A percentile compares a stretch with the other conserved stretches of the same genome.
phyloP scores from a whole-genome alignment of 2,329 filamentous ascomycete genomes.

The Aspergillus luchuensis region DNA sequence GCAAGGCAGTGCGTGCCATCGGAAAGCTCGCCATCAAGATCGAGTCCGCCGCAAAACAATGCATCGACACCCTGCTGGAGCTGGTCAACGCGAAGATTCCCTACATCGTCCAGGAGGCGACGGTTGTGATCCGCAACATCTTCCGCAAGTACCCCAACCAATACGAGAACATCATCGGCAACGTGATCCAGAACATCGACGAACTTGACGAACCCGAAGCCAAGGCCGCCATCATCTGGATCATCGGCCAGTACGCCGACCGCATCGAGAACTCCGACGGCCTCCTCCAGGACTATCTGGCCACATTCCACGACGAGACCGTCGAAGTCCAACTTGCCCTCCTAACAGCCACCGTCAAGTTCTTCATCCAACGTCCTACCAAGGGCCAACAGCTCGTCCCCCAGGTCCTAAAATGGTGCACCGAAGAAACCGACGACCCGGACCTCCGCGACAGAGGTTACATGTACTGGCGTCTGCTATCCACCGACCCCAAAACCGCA shows the following conservation, averaged over 20 bases:
- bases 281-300: conserved; percentile 90
- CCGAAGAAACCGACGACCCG: conserved; percentile 98
- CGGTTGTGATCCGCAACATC: conserved; percentile 97
- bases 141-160: conserved; percentile 99
- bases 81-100: conserved; percentile 97
- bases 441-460: conserved; percentile 94
- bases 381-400: conserved; percentile 93
- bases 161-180: conserved; percentile 96
- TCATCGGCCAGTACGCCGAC: conserved; percentile 96
- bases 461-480: conserved; percentile 98
- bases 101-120: conserved; percentile 98
- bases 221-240: conserved; percentile 98
- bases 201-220: conserved; percentile 96
- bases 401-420: conserved; percentile 96
- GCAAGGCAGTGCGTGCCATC: conserved; percentile 95
- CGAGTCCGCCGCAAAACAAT: conserved; percentile 84
- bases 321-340: conserved; percentile 94
- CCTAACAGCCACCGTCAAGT: conserved; percentile 92
- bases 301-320: conserved; percentile 89
- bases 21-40: conserved; percentile 99
- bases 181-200: conserved; percentile 92
- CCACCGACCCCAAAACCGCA: conserved; percentile 83
- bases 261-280: conserved; percentile 96
- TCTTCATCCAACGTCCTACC: conserved; percentile 95
- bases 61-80: conserved; percentile 89